Evolutionary conservation across 345 rosid genomes (phyloP).

Genomic region (Hibiscus tridactylites): DNA sequence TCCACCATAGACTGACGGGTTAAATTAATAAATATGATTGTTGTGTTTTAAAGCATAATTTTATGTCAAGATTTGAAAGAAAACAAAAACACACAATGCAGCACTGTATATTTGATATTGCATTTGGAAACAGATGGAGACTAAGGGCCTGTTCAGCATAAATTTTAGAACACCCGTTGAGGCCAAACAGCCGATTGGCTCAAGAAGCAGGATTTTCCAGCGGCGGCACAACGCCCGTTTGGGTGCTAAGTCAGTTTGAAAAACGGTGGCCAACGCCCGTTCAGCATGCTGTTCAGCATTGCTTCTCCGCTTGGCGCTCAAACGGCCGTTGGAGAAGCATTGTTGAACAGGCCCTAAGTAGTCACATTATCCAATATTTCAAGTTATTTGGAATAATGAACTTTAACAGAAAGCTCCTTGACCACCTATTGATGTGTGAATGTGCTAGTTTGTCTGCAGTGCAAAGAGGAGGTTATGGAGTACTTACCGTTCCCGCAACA

Average conservation of each 20-base stretch:
- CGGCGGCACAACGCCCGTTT: too few relatives aligned
- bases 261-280: too few relatives aligned
- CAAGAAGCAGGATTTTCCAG: too few relatives aligned
- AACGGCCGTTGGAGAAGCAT: too few relatives aligned
- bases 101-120: not conserved
- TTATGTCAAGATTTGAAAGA: not conserved
- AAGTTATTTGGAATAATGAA: not conserved
- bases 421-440: not conserved
- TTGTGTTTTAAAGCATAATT: not conserved
- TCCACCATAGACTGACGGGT: constrained; percentile 19
- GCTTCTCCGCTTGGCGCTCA: too few relatives aligned
- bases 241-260: too few relatives aligned
- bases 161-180: too few relatives aligned
- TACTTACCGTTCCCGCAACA: constrained; percentile 91
- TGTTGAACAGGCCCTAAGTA: not conserved
- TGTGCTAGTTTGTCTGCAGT: not conserved
- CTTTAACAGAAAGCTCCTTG: not conserved
- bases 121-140: not conserved
- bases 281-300: too few relatives aligned
- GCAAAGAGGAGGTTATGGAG: constrained; percentile 7
- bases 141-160: too few relatives aligned
- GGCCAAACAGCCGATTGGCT: too few relatives aligned
- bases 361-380: not conserved
- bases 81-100: not conserved
- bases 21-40: not conserved